Base-by-base conservation (phyloP, 2,329 filamentous ascomycete species). In the Aspergillus glaucus region DNA sequence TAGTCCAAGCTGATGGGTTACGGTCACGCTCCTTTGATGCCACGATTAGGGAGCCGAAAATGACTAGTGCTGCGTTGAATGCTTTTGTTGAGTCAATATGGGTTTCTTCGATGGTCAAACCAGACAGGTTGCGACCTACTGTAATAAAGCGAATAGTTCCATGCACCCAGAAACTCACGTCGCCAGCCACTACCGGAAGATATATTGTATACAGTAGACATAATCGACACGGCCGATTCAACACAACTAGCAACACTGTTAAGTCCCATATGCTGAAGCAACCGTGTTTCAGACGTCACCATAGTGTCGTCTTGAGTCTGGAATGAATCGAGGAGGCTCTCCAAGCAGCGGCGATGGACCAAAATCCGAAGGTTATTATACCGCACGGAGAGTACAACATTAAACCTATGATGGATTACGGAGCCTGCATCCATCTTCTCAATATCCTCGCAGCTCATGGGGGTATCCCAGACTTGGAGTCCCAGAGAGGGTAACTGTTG, bases 371-470 rank as follows among this genome's bases (percentile, higher is more conserved):
- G 53, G 49, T 75, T 73, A 15, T 66, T 62, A 49, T 71, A 72
- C n/a, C 73, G 64, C 14, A 75, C 49, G 0, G 67, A 68, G 0
- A 76, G 59, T 3, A 79, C 71, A 6, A 77, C 61, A 3, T 66
- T 64, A 36, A 76, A 69, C 53, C 55, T 68, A 50, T 49, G 56
- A 19, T 14, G 34, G 34, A 53, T 47, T 48, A 55, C 21, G 43
- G 51, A 14, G 46, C 49, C 17, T 10, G 43, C 26, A 41, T 7
- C 19, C 48, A 30, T 46, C 24, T 8, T 21, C 17, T 41, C 42
- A 10, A 39, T 4, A 7, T 15, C 8, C 9, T 39, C 36, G 6
- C 36, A 5, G 36, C n/a, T 17, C 6, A 9, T 9, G 17, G 4
- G 9, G 17, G 4, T 19, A 5, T 39, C 9, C 36, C 24, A 39